Conservation (phyloP, 352 stramenopile species). For the Globisporangium uncinulatum region DNA sequence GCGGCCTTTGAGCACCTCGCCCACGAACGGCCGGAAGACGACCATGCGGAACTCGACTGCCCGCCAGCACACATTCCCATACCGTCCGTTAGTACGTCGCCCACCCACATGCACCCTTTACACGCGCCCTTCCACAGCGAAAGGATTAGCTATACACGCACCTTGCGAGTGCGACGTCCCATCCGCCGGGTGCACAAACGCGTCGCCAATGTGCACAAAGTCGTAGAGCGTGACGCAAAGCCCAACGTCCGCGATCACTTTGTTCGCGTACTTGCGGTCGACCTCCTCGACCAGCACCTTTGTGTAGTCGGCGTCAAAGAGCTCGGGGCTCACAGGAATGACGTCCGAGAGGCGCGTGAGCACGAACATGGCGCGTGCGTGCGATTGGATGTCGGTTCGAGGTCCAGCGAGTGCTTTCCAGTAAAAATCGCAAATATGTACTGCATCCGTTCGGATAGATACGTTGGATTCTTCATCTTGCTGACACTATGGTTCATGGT, state of each 20-base stretch:
- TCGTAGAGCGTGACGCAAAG: slow-evolving; percentile 88
- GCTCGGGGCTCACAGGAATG: slow-evolving; percentile 73
- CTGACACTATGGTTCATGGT: too few relatives aligned
- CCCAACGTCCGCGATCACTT: slow-evolving; percentile 82
- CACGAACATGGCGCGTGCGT: slow-evolving; percentile 57
- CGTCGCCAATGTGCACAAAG: slow-evolving; percentile 84
- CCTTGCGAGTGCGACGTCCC: slow-evolving; percentile 83
- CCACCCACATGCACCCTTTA: neutral
- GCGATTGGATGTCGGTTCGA: neutral
- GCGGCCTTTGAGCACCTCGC: slow-evolving; percentile 84
- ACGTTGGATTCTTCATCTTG: too few relatives aligned
- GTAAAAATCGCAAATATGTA: too few relatives aligned
- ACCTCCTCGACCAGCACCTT: slow-evolving; percentile 87
- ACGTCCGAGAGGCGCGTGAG: slow-evolving; percentile 82
- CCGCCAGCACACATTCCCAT: neutral
- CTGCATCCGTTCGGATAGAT: too few relatives aligned
- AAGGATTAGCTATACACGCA: slow-evolving; percentile 7
- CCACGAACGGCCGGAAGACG: slow-evolving; percentile 84
- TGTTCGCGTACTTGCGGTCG: slow-evolving; percentile 89
- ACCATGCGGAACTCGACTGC: slow-evolving; percentile 87
- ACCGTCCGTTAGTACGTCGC: neutral
- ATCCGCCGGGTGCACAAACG: slow-evolving; percentile 80
- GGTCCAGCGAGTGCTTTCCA: too few relatives aligned
- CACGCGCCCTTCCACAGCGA: too few relatives aligned
- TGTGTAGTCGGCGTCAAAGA: slow-evolving; percentile 80